Conservation (phyloP, 2,329 filamentous ascomycete species). For the Celoporthe dispersa region DNA sequence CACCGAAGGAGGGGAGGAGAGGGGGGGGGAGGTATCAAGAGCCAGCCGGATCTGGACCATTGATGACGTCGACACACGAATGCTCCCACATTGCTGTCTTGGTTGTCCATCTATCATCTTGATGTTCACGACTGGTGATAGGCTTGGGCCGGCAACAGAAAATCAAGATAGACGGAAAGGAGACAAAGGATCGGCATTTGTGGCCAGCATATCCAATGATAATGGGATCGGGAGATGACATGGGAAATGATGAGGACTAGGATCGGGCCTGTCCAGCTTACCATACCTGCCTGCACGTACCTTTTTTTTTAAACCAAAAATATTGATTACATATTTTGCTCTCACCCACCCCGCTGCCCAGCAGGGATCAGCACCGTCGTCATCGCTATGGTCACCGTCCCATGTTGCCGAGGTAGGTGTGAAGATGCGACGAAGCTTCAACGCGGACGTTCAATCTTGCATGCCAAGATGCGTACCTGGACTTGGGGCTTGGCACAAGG, state of each 20-base stretch:
- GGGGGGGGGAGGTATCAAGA: neutral
- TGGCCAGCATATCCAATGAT: neutral
- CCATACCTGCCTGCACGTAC: neutral
- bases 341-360: neutral
- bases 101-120: neutral
- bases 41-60: neutral
- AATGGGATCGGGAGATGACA: neutral
- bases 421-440: slow-evolving; percentile 8
- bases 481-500: neutral
- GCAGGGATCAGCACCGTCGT: neutral
- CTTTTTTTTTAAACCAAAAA: neutral
- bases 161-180: slow-evolving; percentile 1
- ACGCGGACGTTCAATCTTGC: neutral
- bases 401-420: slow-evolving; percentile 1
- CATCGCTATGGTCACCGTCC: slow-evolving; percentile 5
- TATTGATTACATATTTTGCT: neutral
- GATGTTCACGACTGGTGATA: neutral
- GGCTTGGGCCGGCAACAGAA: neutral
- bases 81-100: neutral
- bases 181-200: neutral
- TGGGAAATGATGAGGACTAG: neutral
- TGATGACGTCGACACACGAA: neutral
- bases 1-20: neutral
- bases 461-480: neutral
- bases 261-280: neutral